Base-by-base conservation (phyloP, 495 filamentous ascomycete species). In the Aspergillus olivimuriae region DNA sequence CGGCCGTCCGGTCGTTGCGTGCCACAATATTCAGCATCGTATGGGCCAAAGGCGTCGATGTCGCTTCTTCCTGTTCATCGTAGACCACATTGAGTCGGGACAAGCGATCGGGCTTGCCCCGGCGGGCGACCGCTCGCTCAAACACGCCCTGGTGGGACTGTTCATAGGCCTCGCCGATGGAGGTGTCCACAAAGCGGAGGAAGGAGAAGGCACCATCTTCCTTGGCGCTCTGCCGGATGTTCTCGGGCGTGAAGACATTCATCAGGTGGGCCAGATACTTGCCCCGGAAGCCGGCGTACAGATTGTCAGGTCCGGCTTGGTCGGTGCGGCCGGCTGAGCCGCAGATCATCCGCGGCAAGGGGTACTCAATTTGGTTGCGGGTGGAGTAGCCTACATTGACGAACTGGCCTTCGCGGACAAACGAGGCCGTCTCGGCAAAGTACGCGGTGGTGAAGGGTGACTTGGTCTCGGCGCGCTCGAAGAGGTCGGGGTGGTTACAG, bases 401-500 rank as follows among this genome's bases (percentile, higher is more conserved):
- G 53, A 82, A 81, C 16, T 72, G 69, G 19, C 89, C 89, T 63
- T 99, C 92, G 7, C 92, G 83, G 46, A 96, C 67, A 60, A 99
- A 97, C 1, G 88, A 94, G 10, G 85, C 89, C 8, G 90, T 95
- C 63, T 97, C 94, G 14, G 90, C 94, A 60, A 89, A 97, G 62
- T 84, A 74, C 6, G 80, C 82, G 44, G 83, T 75, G 1, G 87
- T 87, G 56, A 89, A 83, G 0, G 91, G 89, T 12, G 90, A 95
- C 15, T 78, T 80, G 15, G 85, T 94, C 44, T 97, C 92, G 12
- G 91, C 89, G 33, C 94, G 81, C 61, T 99, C 90, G 47, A 97
- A 97, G 16, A 98, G 70, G 68, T 98, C 92, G 2, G 92, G 92
- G 62, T 98, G 92, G 56, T 98, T 98, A 72, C 92, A 98, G 40